phyloP scores from a whole-genome alignment of 371 early-diverging fungal genomes.

The Mucor racemosus region DNA sequence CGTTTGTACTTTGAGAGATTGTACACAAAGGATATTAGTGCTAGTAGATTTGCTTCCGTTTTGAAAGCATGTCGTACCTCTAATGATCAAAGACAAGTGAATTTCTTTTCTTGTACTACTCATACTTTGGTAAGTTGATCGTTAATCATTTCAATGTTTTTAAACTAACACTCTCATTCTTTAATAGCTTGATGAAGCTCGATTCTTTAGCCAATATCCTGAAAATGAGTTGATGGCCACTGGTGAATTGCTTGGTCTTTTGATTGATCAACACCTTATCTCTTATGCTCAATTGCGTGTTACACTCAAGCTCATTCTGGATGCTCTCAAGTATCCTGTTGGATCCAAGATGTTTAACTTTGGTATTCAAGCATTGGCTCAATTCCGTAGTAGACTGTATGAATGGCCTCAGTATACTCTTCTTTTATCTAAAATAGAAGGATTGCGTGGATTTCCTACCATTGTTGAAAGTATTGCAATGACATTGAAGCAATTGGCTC shows the following conservation, averaged over 20 bases:
- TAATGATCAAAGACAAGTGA: conserved; percentile 65
- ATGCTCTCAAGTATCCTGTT: conserved; percentile 79
- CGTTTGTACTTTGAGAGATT: conserved; percentile 77
- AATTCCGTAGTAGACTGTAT: conserved; percentile 80
- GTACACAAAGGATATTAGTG: conserved; percentile 74
- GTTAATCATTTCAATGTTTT: neutral
- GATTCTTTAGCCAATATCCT: conserved; percentile 92
- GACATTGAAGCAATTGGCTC: conserved; percentile 37
- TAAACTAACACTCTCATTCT: neutral
- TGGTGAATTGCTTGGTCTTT: conserved; percentile 83
- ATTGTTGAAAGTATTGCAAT: conserved; percentile 36
- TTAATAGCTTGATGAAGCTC: conserved; percentile 85
- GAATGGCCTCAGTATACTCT: conserved; percentile 93
- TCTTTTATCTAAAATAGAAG: conserved; percentile 78
- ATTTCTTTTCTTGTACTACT: conserved; percentile 81
- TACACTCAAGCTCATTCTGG: conserved; percentile 85
- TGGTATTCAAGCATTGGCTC: conserved; percentile 84
- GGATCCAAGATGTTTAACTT: conserved; percentile 88
- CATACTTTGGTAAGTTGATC: conserved; percentile 63
- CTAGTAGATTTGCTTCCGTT: conserved; percentile 74
- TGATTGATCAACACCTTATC: conserved; percentile 86
- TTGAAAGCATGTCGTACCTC: conserved; percentile 77
- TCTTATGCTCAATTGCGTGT: conserved; percentile 74
- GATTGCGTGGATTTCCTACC: conserved; percentile 58
- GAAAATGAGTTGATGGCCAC: conserved; percentile 89